A percentile compares a stretch with the other conserved stretches of the same genome.
These are phyloP conservation scores for Dactylellina parvicollis DNA, from an alignment of 2,329 filamentous ascomycete genomes.

Conservation along the genomic window DNA sequence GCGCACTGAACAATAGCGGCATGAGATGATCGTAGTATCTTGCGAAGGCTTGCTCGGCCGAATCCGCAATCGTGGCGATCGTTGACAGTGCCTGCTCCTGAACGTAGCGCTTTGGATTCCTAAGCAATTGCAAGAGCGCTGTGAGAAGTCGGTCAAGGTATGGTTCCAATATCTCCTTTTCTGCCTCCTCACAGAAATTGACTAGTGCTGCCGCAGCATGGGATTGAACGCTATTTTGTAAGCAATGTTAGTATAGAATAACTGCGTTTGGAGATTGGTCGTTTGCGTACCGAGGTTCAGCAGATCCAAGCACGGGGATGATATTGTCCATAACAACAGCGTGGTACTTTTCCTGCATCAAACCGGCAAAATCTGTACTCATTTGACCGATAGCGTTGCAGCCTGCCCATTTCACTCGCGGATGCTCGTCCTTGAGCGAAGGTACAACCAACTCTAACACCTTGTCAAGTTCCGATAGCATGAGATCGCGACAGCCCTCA, in stretches of 20 bases:
- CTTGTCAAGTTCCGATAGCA: constrained; percentile 93
- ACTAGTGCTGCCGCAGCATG: constrained; percentile 97
- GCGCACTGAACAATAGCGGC: constrained; percentile 89
- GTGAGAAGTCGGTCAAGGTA: constrained; percentile 89
- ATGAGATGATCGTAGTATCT: constrained; percentile 97
- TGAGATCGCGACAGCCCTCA: constrained; percentile 93
- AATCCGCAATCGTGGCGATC: constrained; percentile 98
- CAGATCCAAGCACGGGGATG: constrained; percentile 87
- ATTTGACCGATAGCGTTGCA: constrained; percentile 99
- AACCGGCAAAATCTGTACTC: constrained; percentile 98
- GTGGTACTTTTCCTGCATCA: constrained; percentile 97
- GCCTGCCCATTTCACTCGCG: constrained; percentile 94
- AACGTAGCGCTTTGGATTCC: constrained; percentile 92
- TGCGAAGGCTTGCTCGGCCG: constrained; percentile 90
- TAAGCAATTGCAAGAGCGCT: constrained; percentile 85
- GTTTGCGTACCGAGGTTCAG: constrained; percentile 70
- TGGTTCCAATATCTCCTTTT: constrained; percentile 88
- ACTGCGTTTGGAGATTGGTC: not conserved
- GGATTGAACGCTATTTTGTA: constrained; percentile 78
- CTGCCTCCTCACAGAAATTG: constrained; percentile 98
- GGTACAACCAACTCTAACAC: constrained; percentile 95
- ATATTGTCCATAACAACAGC: constrained; percentile 86
- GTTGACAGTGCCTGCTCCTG: constrained; percentile 98
- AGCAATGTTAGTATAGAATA: constrained; percentile 7
- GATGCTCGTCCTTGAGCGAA: constrained; percentile 86